Evolutionary conservation across 768 basidiomycete genomes (phyloP), one percentile per base, ranked within the genome.

Genomic region (Tephrocybe sp.): DNA sequence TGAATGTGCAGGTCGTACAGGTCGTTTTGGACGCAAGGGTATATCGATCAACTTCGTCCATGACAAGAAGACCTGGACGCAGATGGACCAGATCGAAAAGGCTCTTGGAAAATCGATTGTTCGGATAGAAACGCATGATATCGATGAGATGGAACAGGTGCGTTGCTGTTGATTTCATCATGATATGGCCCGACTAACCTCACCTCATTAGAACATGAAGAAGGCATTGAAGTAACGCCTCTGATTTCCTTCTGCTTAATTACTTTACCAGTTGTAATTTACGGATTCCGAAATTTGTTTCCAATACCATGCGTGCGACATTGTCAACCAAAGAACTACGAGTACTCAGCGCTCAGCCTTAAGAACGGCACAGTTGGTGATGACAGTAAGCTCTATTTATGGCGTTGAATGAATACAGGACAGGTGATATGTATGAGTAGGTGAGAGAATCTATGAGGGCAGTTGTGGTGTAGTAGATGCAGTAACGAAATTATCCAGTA

Each of bases 1-100:
- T 37, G 38, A 25, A 24, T 32, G 17, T 52, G 3, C 58, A 98
- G 95, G 96, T 44, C 91, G 97, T 48, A 99, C 97, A 41, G 97
- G 97, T 51, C 90, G 97, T 38, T 99, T 99, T 67, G 97, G 97
- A 48, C 86, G 97, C 39, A 93, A 92, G 68, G 97, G 97, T 4
- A 90, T 98, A 47, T 94, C 94, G 28, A 91, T 99, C 65, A 97
- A 97, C 68, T 98, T 99, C 64, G 95, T 98, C 12, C 93, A 98
- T 67, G 87, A 98, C 73, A 76, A 85, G 65, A 75, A 75, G 67
- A 93, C 94, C 5, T 94, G 89, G 85, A 51, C 79, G 61, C 89
- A 96, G 65, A 96, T 98, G 86, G 80, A 95, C 59, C 77, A 80
- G 62, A 97, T 99, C 53, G 89, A 95, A 72, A 77, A 85, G 60